Evolutionary conservation across 2,329 filamentous ascomycete genomes (phyloP).

Genomic region (Eurotiales sp.): DNA sequence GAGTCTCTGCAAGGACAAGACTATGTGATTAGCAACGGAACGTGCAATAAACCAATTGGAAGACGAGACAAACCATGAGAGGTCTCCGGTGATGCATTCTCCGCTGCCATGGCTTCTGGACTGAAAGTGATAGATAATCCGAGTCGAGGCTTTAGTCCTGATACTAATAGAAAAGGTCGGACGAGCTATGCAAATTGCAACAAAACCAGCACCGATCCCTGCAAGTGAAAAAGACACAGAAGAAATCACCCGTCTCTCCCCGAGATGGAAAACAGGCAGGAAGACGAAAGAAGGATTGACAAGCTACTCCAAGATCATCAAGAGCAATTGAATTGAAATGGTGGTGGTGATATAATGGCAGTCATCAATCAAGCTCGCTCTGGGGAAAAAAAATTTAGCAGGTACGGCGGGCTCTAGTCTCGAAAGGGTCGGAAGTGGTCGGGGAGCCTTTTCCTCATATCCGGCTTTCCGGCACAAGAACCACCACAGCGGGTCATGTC

Average conservation of each 20-base stretch:
- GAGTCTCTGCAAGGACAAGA: conserved; percentile 26
- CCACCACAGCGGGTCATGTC: too few species aligned
- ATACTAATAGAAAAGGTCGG: not conserved
- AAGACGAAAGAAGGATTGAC: not conserved
- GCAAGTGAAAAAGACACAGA: conserved; percentile 13
- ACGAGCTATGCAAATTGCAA: conserved; percentile 11
- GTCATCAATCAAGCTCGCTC: conserved; percentile 24
- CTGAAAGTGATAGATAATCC: not conserved
- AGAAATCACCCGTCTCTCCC: conserved; percentile 10
- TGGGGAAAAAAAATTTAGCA: conserved; percentile 14
- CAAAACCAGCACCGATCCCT: conserved; percentile 7
- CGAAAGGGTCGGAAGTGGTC: too few species aligned
- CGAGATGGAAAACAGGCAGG: conserved; percentile 6
- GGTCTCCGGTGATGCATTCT: conserved; percentile 37
- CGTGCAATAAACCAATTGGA: not conserved
- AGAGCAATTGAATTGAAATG: conserved; percentile 15
- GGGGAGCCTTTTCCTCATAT: too few species aligned
- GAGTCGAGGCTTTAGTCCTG: not conserved
- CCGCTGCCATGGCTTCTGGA: conserved; percentile 34
- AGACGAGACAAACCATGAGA: conserved; percentile 32
- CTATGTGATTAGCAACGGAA: conserved; percentile 17
- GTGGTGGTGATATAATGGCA: not conserved
- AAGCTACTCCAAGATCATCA: conserved; percentile 7
- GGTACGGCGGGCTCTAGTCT: too few species aligned
- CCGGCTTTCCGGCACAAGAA: too few species aligned